Percentiles rank a stretch among this genome's conserved stretches.
Conservation (phyloP, 2,329 filamentous ascomycete species). For the Pyrenophora teres region DNA sequence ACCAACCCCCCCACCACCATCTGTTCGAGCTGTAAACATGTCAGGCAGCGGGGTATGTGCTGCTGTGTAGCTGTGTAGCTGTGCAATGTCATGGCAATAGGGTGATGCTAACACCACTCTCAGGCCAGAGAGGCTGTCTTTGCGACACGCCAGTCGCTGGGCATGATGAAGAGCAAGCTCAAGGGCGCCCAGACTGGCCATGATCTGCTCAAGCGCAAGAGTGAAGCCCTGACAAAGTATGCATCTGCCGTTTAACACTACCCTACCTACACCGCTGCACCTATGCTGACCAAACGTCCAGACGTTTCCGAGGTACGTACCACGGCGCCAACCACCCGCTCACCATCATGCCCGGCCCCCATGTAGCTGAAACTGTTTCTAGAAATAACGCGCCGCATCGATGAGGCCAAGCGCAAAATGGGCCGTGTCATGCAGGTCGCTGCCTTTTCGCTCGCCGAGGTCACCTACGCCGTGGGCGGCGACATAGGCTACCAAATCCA, state of each 20-base stretch:
- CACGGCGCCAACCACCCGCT: conserved; percentile 20
- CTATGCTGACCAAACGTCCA: conserved; percentile 47
- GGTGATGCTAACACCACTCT: conserved; percentile 28
- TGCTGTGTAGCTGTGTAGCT: conserved; percentile 7
- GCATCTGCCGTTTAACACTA: conserved; percentile 32
- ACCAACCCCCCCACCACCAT: not conserved
- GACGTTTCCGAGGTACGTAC: conserved; percentile 86
- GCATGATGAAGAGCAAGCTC: conserved; percentile 96
- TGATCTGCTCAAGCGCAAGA: conserved; percentile 95
- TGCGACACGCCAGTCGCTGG: conserved; percentile 94
- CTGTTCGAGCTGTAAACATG: conserved; percentile 48
- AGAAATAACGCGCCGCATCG: conserved; percentile 95
- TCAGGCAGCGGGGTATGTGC: conserved; percentile 59
- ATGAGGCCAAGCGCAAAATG: conserved; percentile 99
- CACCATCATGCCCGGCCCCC: not conserved
- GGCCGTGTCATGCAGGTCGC: conserved; percentile 99
- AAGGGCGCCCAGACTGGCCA: conserved; percentile 81
- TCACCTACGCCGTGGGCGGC: conserved; percentile 94
- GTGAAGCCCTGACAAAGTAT: conserved; percentile 95
- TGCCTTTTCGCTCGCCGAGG: conserved; percentile 94
- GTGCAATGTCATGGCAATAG: conserved; percentile 22
- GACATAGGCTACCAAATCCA: conserved; percentile 96
- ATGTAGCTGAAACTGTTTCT: conserved; percentile 32
- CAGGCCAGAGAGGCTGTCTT: conserved; percentile 97
- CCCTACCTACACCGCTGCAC: not conserved